Percentiles rank a stretch among this genome's conserved stretches.
These are phyloP conservation scores for Phytomonas sp. DNA, from an alignment of 208 protist species.

Conservation along the genomic window DNA sequence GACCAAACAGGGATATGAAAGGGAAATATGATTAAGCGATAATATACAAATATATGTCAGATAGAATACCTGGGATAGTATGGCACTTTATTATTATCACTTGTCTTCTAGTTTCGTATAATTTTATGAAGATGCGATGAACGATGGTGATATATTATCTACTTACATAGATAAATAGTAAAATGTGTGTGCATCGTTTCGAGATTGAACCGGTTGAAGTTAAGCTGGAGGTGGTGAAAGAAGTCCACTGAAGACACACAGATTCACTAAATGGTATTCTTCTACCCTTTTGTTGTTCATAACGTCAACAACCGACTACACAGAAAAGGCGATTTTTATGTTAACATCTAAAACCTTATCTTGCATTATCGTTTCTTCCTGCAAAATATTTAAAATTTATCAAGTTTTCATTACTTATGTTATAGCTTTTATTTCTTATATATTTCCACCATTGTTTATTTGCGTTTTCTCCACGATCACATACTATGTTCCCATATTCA, in stretches of 20 bases:
- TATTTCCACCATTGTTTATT: background rate
- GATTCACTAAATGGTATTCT: background rate
- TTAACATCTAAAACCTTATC: background rate
- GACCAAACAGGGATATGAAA: background rate
- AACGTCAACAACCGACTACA: background rate
- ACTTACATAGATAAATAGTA: background rate
- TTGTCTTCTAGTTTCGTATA: background rate
- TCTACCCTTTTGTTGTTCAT: background rate
- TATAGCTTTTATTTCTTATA: background rate
- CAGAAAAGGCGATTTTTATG: background rate
- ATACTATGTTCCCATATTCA: background rate
- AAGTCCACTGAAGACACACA: background rate
- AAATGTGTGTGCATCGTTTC: background rate
- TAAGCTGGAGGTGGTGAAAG: background rate
- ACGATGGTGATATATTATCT: background rate
- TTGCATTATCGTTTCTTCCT: background rate
- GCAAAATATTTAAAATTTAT: background rate
- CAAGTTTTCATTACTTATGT: background rate
- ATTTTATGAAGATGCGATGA: background rate
- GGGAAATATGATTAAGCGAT: background rate
- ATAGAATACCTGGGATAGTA: background rate
- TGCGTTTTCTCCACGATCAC: background rate
- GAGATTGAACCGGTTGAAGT: background rate
- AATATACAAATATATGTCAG: background rate
- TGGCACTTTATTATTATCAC: background rate